Evolutionary conservation across 306 rosid genomes (phyloP), one percentile per base, ranked within the genome.

Genomic region (Vicia villosa): DNA sequence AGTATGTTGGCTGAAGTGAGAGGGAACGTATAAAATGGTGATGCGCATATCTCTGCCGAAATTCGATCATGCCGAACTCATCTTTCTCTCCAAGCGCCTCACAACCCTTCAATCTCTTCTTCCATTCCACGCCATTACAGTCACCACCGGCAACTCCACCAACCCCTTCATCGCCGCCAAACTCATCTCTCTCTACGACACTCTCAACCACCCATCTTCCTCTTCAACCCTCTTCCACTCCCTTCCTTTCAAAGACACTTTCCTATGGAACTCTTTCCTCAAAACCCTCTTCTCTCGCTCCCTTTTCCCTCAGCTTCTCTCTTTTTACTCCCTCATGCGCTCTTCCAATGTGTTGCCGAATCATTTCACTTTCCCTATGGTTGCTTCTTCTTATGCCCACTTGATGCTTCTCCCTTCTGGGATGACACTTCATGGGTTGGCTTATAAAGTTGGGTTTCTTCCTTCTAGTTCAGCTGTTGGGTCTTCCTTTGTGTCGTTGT

Each of bases 261-360:
- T 91, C 70, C 78, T 87, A 63, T 83, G 89, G 91, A 89, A 91
- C 75, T 91, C 97, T 43, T 65, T 89, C n/a, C 79, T 89, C 78
- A 84, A 87, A 76, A 78, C 91, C 72, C 87, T 85, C n/a, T 88
- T 85, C 77, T 85, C 88, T 17, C 83, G 81, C 69, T 86, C 80
- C 28, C 45, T 61, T 63, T 83, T 54, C 74, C 20, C 49, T 0
- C 75, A 70, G 5, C 76, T 87, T 65, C 82, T 82, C 71, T 20
- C 61, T 42, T 79, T 87, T 72, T 84, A 76, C 77, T 68, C 75
- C 61, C 82, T 55, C 50, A 89, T 89, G 93, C 93, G 81, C n/a
- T 78, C 38, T 45, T 83, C 83, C 8, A 47, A 66, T 13, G 60
- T 79, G 41, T 49, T 72, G 12, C 88, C 88, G 2, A 70, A 79